Base-by-base conservation (phyloP, 1,139 yeast genomes). In the Candida gigantensis region DNA sequence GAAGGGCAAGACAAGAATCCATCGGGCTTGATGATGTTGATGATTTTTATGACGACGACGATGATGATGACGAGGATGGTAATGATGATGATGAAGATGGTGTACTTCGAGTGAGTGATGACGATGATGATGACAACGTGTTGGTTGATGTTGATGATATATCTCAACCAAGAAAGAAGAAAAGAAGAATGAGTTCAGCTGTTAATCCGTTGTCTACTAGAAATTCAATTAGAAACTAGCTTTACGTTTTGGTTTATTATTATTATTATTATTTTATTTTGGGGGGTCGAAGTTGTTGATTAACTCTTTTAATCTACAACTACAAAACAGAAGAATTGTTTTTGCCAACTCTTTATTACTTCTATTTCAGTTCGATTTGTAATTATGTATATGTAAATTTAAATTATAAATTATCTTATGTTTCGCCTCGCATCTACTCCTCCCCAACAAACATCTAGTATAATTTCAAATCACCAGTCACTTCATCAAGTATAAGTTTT, bases 401-500 rank as follows among this genome's bases (percentile, higher is more conserved):
- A 3, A 16, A 11, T 15, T 10, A 23, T 5, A 13, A 11, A 21
- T 11, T 15, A 12, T n/a, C 11, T 7, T 20, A 16, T 13, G 12
- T 11, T 10, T 11, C 6, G 17, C 17, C 31, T 28, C 13, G 12
- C 21, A 16, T 9, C 13, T 6, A n/a, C 13, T 19, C 6, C 11
- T 13, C 9, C 21, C n/a, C 9, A 12, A 8, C 17, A 12, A 11
- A n/a, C 10, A 10, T 10, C 59, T 62, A 90, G 53, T 85, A 88
- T 43, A 92, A 66, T 57, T 84, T 86, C 51, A 92, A 68, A 23
- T 74, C 81, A 7, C 87, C 83, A 0, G 97, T 89, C 36, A 92
- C 80, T 53, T 82, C 78, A 56, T 92, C 96, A 40, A 92, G 60
- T 0, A 82, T 79, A 0, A 74, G 55, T 51, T 85, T 86, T n/a